A percentile compares a stretch with the other conserved stretches of the same genome.
phyloP scores from a whole-genome alignment of 2,329 filamentous ascomycete species.

The Ophiocordyceps camponoti-rufipedis region DNA sequence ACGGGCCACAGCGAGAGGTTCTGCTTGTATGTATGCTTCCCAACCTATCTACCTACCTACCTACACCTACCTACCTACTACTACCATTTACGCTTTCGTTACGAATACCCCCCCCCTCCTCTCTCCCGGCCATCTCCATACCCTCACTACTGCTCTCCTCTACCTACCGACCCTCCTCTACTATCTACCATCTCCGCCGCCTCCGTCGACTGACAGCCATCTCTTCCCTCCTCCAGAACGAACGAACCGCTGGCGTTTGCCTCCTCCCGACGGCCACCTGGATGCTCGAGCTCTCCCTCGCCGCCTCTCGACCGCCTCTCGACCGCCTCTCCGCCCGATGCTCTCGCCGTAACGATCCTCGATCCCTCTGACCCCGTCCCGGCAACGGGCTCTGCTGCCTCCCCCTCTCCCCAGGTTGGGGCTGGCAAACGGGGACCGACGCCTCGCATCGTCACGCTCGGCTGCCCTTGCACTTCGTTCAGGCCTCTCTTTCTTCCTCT shows the following conservation, averaged over 20 bases:
- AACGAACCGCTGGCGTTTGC: not conserved
- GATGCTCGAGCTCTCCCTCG: not conserved
- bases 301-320: conserved; percentile 3
- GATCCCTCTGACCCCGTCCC: conserved; percentile 4
- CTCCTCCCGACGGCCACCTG: not conserved
- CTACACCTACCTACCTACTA: no score
- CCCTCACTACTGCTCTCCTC: not conserved
- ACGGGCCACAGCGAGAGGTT: no score
- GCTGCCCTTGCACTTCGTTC: conserved; percentile 1
- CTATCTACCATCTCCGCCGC: not conserved
- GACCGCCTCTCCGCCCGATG: conserved; percentile 7
- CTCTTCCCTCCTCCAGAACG: not conserved
- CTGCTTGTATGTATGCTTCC: no score
- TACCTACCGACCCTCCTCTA: not conserved
- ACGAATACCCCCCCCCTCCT: not conserved
- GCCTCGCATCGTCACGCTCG: not conserved
- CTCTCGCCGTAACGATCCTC: conserved; percentile 12
- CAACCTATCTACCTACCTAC: no score
- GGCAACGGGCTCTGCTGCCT: not conserved
- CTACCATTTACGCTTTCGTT: no score
- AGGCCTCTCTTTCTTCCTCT: conserved; percentile 1
- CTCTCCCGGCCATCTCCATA: not conserved
- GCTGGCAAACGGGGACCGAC: conserved; percentile 1
- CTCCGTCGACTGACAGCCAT: not conserved
- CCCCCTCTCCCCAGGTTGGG: not conserved